Conservation (phyloP, 2,329 filamentous ascomycete species). For the Seiridium unicorne region DNA sequence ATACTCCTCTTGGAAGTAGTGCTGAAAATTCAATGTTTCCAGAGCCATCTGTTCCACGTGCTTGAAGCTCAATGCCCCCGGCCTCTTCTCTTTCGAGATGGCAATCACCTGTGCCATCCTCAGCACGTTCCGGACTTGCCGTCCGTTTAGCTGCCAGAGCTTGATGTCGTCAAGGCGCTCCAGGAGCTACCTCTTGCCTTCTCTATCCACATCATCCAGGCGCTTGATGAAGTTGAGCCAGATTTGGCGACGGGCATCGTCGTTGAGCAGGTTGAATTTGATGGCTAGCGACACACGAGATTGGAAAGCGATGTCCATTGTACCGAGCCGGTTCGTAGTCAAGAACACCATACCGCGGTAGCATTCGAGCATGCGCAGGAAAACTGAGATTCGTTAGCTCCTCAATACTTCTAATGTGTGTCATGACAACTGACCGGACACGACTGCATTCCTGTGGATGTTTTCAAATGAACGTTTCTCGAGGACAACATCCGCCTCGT, state of each 20-base stretch:
- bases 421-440: not conserved
- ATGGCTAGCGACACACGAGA: not conserved
- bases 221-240: not conserved
- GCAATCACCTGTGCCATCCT: no score
- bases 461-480: conserved; percentile 23
- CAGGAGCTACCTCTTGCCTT: no score
- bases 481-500: conserved; percentile 33
- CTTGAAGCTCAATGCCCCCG: no score
- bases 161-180: no score
- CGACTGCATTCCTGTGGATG: conserved; percentile 13
- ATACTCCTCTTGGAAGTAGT: no score
- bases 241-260: conserved; percentile 11
- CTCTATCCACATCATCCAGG: no score
- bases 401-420: no score
- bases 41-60: no score
- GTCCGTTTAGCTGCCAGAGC: no score
- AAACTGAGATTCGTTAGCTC: not conserved
- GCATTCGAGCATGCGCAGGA: not conserved
- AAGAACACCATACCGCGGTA: not conserved
- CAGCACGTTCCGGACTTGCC: no score
- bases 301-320: not conserved
- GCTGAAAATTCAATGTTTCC: no score
- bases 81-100: no score
- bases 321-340: not conserved
- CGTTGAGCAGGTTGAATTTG: not conserved